These are phyloP conservation scores for Ceriops zippeliana DNA, from an alignment of 345 rosid species.

Conservation along the genomic window DNA sequence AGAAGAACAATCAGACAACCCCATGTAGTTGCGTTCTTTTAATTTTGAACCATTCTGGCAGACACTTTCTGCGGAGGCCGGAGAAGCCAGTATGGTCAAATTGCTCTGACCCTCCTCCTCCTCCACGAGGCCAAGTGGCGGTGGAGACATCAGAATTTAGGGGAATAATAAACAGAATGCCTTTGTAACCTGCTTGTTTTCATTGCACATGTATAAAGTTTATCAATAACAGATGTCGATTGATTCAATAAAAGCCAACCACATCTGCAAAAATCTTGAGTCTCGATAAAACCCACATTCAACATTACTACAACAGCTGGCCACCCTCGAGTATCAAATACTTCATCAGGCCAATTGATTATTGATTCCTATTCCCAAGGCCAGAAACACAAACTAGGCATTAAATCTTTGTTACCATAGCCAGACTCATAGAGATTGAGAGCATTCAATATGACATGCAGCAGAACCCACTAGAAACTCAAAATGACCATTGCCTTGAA, in stretches of 20 bases:
- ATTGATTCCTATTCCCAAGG: neutral
- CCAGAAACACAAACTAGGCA: neutral
- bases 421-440: neutral
- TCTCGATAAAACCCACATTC: neutral
- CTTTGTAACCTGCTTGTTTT: constrained; percentile 8
- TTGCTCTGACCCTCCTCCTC: constrained; percentile 29
- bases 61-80: constrained; percentile 24
- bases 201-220: neutral
- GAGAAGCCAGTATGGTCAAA: constrained; percentile 28
- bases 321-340: too few relatives aligned
- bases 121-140: constrained; percentile 29
- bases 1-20: constrained; percentile 32
- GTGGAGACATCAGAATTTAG: constrained; percentile 25
- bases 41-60: constrained; percentile 24
- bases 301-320: too few relatives aligned
- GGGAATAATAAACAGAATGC: constrained; percentile 5
- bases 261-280: neutral
- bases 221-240: neutral
- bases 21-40: constrained; percentile 36
- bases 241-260: neutral
- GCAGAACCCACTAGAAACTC: neutral
- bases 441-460: neutral
- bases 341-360: too few relatives aligned
- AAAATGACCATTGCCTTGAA: neutral
- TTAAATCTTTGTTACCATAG: neutral